Evolutionary conservation across 2,329 filamentous ascomycete species (phyloP).

Genomic region (Plenodomus biglobosus): DNA sequence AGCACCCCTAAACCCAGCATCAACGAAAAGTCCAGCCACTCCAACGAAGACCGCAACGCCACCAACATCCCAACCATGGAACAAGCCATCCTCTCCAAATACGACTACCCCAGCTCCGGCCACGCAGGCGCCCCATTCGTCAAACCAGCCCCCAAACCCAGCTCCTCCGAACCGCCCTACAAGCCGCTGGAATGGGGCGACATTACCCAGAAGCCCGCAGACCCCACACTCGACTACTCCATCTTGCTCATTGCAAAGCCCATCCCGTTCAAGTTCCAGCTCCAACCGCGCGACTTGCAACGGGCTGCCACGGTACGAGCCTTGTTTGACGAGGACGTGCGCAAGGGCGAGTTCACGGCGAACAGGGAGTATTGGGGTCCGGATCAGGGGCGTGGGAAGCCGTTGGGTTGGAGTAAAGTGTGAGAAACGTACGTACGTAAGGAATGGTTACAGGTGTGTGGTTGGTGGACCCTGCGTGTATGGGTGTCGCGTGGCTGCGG

Average conservation of each 20-base stretch:
- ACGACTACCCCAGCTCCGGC: slow-evolving; percentile 27
- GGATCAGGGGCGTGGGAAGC: slow-evolving; percentile 36
- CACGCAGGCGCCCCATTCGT: slow-evolving; percentile 3
- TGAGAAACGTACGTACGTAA: slow-evolving; percentile 18
- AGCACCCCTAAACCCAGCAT: slow-evolving; percentile 20
- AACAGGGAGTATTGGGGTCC: slow-evolving; percentile 45
- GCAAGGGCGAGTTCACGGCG: slow-evolving; percentile 44
- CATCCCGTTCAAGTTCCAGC: slow-evolving; percentile 48
- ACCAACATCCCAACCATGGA: slow-evolving; percentile 22
- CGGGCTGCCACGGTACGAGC: slow-evolving; percentile 37
- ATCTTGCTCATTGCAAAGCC: slow-evolving; percentile 52
- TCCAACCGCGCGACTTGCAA: slow-evolving; percentile 38
- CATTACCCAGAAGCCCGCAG: slow-evolving; percentile 29
- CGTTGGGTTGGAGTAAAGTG: slow-evolving; percentile 41
- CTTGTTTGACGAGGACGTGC: slow-evolving; percentile 42
- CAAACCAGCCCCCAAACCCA: slow-evolving; percentile 1
- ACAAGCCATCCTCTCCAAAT: slow-evolving; percentile 29
- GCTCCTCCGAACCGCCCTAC: slow-evolving; percentile 10
- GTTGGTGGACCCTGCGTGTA: no score
- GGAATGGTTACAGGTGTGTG: no score
- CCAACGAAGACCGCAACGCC: slow-evolving; percentile 41
- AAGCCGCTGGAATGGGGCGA: slow-evolving; percentile 28
- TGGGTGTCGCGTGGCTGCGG: slow-evolving; percentile 6
- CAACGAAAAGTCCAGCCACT: slow-evolving; percentile 41
- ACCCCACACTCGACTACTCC: slow-evolving; percentile 50